A percentile compares a stretch with the other conserved stretches of the same genome.
Evolutionary conservation across 768 basidiomycete species (phyloP).

Genomic region (Boletus rubropictus): DNA sequence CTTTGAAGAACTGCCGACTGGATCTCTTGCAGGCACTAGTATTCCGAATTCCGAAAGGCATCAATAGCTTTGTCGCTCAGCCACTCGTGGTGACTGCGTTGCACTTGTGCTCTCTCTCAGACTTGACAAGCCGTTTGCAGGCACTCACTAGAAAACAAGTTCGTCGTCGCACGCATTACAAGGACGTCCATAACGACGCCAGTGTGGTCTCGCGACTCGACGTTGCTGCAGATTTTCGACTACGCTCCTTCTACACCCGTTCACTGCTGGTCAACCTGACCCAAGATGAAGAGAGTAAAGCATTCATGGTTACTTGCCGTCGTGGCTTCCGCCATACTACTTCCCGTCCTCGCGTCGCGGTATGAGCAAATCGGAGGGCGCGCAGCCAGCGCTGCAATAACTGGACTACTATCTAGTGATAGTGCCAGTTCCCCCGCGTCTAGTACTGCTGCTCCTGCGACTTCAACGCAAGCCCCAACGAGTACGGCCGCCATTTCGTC

Average conservation of each 20-base stretch:
- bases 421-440: background rate
- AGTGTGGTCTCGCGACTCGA: constrained; percentile 11
- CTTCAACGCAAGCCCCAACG: constrained; percentile 5
- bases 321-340: constrained; percentile 23
- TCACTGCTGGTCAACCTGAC: constrained; percentile 8
- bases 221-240: constrained; percentile 23
- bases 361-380: constrained; percentile 14
- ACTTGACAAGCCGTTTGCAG: constrained; percentile 6
- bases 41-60: background rate
- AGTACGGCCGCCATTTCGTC: background rate
- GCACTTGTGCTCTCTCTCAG: constrained; percentile 4
- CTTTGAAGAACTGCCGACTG: no score
- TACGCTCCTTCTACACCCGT: constrained; percentile 16
- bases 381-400: background rate
- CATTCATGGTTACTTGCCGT: constrained; percentile 26
- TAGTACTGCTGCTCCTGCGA: background rate
- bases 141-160: background rate
- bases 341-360: constrained; percentile 23
- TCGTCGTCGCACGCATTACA: constrained; percentile 2
- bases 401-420: background rate
- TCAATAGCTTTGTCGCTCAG: constrained; percentile 7
- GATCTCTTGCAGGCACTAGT: background rate
- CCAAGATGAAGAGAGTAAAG: constrained; percentile 21
- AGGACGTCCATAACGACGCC: constrained; percentile 8
- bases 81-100: constrained; percentile 16